Evolutionary conservation across 352 stramenopile species (phyloP), one percentile per base, ranked within the genome.

Genomic region (Pythium periplocum): DNA sequence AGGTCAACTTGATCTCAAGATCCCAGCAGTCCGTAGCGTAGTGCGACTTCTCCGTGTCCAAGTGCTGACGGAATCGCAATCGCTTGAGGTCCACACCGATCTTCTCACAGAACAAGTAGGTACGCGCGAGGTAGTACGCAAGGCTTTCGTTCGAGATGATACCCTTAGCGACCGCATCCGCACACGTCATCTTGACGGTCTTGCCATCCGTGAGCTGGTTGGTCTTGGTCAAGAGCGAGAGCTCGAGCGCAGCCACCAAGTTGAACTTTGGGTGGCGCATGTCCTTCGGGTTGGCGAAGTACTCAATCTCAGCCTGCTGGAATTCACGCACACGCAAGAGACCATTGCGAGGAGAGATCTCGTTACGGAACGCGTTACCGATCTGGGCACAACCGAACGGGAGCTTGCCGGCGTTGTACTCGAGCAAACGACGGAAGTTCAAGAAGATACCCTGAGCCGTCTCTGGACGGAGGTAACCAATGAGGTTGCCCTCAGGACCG

Each of bases 1-100:
- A 98, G 55, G 79, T 96, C 46, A 97, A 83, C 76, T 99, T 87
- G 59, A 99, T 99, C 82, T 99, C 97, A 37, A 98, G 73, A 76
- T 99, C 97, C 97, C 97, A 99, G 81, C 97, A 99, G 78, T 99
- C 97, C 36, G 85, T 96, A 17, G 97, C 97, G 74, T 99, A 99
- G 76, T 99, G 97, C 36, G 97, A 97, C 97, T 99, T 99, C 84
- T 99, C 97, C 32, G 96, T 99, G 45, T 92, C 86, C 51, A 99
- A 81, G 75, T 99, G 97, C 83, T 99, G 97, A 52, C 97, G 95
- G 77, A 99, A 99, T 39, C 97, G 93, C 64, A 99, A 70, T 32
- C 94, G 84, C 57, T 82, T 64, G 30, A 94, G 73, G 69, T 98
- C 90, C 66, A 99, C 96, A 55, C 97, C 97, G 55, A 93, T 83